Base-by-base conservation (phyloP, 2,329 filamentous ascomycete genomes). In the Sporothrix schenckii region DNA sequence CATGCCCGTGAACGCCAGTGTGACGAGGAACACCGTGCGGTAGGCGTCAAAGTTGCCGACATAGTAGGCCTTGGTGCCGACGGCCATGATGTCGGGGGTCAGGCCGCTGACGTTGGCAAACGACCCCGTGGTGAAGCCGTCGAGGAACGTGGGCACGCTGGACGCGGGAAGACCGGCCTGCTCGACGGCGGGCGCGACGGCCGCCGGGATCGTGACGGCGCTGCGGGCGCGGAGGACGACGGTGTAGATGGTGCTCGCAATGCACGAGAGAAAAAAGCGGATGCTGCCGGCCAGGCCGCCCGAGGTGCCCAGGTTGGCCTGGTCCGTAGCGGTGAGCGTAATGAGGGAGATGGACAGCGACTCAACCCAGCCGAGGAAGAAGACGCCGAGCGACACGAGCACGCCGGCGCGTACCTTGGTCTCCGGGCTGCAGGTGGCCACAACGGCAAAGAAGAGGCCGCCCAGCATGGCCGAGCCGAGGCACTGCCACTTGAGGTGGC, bases 361-460 rank as follows among this genome's bases (percentile, higher is more conserved):
- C 72, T 80, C 79, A 47, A 76, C 75, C 77, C 78, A 80, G 44
- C 80, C 79, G 69, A 80, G 75, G 58, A 78, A 77, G 73, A 79
- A 79, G 53, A 76, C 75, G n/a, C 77, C 78, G 21, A 79, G 65
- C 4, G 74, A 72, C 13, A 80, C 74, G 41, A 79, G 75, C 0
- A 74, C 74, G 7, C 73, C 72, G n/a, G 77, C 76, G 19, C 76
- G 74, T 1, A 69, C 72, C 66, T 71, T 74, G 21, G 75, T 78
- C 30, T 76, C 76, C 0, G 76, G 76, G 0, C 74, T 76, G 54
- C 76, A 76, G 4, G 76, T 77, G 21, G 76, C 77, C 16, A 77
- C 74, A 47, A 72, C 74, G 50, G 74, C 77, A 65, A 78, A 78
- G 74, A 75, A 78, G 73, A 78, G 74, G 52, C 73, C 76, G 30